Evolutionary conservation across 2,329 filamentous ascomycete genomes (phyloP).

Genomic region (Paecilomyces fulvus): DNA sequence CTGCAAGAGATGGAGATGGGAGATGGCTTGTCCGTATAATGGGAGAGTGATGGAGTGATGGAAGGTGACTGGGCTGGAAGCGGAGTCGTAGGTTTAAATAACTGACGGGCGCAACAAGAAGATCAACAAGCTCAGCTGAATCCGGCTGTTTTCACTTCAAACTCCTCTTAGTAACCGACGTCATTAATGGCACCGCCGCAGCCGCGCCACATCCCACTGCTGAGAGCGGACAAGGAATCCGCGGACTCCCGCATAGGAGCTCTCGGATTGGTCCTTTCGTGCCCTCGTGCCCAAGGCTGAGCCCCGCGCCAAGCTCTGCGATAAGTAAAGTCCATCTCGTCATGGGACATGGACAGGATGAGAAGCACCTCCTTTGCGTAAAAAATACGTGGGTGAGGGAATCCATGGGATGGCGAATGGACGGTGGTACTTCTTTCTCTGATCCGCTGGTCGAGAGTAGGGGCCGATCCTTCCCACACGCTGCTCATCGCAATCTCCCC

Average conservation of each 20-base stretch:
- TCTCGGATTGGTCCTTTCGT: neutral
- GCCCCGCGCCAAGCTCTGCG: neutral
- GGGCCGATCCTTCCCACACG: neutral
- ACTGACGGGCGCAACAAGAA: slow-evolving; percentile 1
- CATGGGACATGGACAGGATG: neutral
- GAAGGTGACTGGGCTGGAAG: slow-evolving; percentile 2
- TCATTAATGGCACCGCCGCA: slow-evolving; percentile 5
- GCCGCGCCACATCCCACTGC: slow-evolving; percentile 4
- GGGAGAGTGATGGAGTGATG: neutral
- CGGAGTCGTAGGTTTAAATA: slow-evolving; percentile 6
- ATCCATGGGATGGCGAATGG: neutral
- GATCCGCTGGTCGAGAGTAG: neutral
- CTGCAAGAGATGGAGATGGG: neutral
- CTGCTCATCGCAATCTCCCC: neutral
- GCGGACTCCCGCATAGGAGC: neutral
- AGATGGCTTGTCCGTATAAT: neutral
- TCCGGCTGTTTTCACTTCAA: neutral
- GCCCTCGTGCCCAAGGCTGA: neutral
- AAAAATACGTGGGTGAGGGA: neutral
- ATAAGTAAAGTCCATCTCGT: neutral
- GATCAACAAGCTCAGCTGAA: neutral
- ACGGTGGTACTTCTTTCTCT: neutral
- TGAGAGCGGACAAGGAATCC: neutral
- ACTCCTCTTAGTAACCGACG: slow-evolving; percentile 9
- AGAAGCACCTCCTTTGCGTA: neutral